phyloP scores from a whole-genome alignment of 2,329 filamentous ascomycete species.

The Cercospora sesami region DNA sequence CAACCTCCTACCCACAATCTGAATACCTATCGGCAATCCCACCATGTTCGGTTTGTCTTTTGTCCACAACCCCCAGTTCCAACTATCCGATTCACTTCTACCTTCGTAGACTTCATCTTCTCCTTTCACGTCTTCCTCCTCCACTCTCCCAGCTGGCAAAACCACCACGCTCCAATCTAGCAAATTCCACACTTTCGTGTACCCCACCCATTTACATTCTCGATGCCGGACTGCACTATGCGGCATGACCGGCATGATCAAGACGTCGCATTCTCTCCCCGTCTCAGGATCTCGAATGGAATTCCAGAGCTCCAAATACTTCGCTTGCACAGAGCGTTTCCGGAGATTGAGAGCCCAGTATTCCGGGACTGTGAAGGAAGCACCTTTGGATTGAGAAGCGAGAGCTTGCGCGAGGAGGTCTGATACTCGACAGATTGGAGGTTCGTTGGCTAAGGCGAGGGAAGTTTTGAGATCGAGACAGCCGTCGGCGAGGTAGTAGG shows the following conservation, averaged over 20 bases:
- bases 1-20: conserved; percentile 72
- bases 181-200: conserved; percentile 39
- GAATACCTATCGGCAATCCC: conserved; percentile 77
- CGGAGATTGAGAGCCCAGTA: conserved; percentile 68
- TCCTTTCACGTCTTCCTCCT: conserved; percentile 35
- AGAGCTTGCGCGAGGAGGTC: conserved; percentile 54
- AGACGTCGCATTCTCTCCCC: conserved; percentile 54
- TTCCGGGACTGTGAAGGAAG: conserved; percentile 58
- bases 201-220: conserved; percentile 34
- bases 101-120: conserved; percentile 44
- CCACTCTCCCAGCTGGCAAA: conserved; percentile 55
- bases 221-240: conserved; percentile 57
- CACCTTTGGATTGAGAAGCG: conserved; percentile 32
- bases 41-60: conserved; percentile 68
- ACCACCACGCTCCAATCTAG: conserved; percentile 60
- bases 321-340: conserved; percentile 56
- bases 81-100: conserved; percentile 54
- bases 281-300: conserved; percentile 41
- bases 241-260: conserved; percentile 62
- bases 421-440: conserved; percentile 60
- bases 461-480: conserved; percentile 62
- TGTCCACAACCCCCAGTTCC: conserved; percentile 65
- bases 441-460: conserved; percentile 58
- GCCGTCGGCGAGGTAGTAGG: conserved; percentile 63
- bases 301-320: conserved; percentile 62